Conservation (phyloP, 352 stramenopile genomes). For the Phytophthora kernoviae region DNA sequence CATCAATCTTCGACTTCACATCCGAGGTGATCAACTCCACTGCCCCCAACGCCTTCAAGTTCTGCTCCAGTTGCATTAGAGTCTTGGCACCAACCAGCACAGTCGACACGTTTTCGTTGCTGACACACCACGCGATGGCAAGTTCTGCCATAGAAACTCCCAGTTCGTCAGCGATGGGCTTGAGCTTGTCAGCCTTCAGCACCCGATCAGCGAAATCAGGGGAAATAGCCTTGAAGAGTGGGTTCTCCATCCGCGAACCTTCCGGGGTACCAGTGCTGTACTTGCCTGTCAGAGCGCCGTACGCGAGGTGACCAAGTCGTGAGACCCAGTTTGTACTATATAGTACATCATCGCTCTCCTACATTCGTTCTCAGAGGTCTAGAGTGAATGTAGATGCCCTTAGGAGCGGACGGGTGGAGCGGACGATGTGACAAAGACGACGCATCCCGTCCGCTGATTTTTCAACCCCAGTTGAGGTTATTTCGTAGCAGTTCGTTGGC, state of each 20-base stretch:
- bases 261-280: background rate
- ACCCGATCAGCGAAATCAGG: constrained; percentile 11
- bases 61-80: background rate
- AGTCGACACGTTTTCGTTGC: background rate
- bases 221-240: background rate
- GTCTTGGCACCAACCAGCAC: background rate
- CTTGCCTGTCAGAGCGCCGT: background rate
- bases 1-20: too few species aligned
- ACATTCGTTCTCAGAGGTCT: too few species aligned
- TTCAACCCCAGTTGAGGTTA: too few species aligned
- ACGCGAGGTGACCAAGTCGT: background rate
- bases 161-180: constrained; percentile 43
- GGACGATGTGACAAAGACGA: too few species aligned
- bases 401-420: too few species aligned
- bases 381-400: too few species aligned
- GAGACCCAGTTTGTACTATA: background rate
- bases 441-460: too few species aligned
- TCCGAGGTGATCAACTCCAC: too few species aligned
- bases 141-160: constrained; percentile 46
- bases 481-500: too few species aligned
- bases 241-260: background rate
- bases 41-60: background rate
- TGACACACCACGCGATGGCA: constrained; percentile 28
- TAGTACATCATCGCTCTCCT: too few species aligned
- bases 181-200: constrained; percentile 34